Base-by-base conservation (phyloP, 164 flowering plant genomes). In the Houttuynia cordata region DNA sequence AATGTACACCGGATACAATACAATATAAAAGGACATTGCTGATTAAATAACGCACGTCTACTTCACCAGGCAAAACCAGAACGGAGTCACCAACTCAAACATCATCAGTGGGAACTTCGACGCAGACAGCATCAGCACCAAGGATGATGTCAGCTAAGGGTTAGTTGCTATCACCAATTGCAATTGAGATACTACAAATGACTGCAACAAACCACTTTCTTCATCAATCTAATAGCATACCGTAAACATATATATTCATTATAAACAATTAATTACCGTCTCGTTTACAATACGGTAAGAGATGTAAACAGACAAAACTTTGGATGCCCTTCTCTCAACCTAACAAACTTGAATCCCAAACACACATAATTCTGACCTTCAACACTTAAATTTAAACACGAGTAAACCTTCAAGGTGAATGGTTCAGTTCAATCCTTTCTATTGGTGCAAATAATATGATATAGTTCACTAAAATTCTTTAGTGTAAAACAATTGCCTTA, bases 11-110 rank as follows among this genome's bases (percentile, higher is more conserved):
- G 23, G 30, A 54, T 23, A 34, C 13, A 54, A 23, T 30, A 24
- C 17, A 54, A 30, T 54, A 54, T 3, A 14, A 3, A 45, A 45
- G 17, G 17, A 45, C 12, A 45, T 12, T 30, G 23, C 55, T 19
- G 17, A 23, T 23, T 15, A 57, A 37, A 37, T 22, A 23, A 62
- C 96, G 70, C 79, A 92, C 98, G 79, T 92, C 98, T 12, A 92
- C 84, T 77, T 92, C 98, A 41, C 98, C 98, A 64, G 98, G 96
- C 57, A 92, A 80, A 67, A 88, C 93, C 76, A 92, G 70, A 62
- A 92, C 71, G 0, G 85, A 74, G 65, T 92, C 98, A 62, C 96
- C 98, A 66, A 80, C 82, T 70, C 93, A 80, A 67, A 92, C 79
- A 73, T 87, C 85, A 80, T 92, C 98, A 53, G 96, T 87, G 40